Base-by-base conservation (phyloP, 2,329 filamentous ascomycete genomes). In the Anthostomella pinea region DNA sequence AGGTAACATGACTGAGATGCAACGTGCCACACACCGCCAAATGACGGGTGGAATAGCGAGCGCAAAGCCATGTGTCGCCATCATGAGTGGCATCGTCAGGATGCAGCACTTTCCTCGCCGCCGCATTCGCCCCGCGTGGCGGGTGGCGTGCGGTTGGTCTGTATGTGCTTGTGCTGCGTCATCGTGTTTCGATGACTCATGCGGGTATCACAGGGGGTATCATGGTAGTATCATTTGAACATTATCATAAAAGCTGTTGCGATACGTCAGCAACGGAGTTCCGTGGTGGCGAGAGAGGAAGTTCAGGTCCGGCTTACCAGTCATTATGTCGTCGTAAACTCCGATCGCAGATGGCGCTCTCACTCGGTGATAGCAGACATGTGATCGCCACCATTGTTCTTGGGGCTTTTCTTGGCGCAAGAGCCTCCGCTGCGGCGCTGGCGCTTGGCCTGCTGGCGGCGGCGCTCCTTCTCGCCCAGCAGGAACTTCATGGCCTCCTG, bases 341-440 rank as follows among this genome's bases (percentile, higher is more conserved):
- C 49, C 39, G 30, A 47, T 46, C 38, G 24, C 34, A 44, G n/a
- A 15, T n/a, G 33, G 33, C 9, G 18, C 35, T 31, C 41, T 68
- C 62, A 68, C 53, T 69, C 77, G 49, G 66, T 54, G 54, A 80
- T 80, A 41, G 75, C 69, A 33, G 73, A 66, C 66, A 81, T 77
- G 52, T 64, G 59, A 40, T 57, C 59, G 48, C 63, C 65, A 58
- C 72, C 75, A 66, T 75, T 79, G 20, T 56, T 55, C 45, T 59
- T 55, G 31, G 59, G 57, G 45, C 59, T 62, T 40, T 46, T 50
- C 45, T 49, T 49, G 10, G 41, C 18, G n/a, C 18, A 23, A 17
- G 22, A 46, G 43, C 38, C 19, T 33, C 52, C 41, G 38, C 49
- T 46, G 30, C 50, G 46, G 28, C 59, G 58, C 40, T 44, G 47